Percentiles rank a stretch among this genome's conserved stretches.
Evolutionary conservation across 2,329 filamentous ascomycete species (phyloP).

Genomic region (Sarocladiaceae sp.): DNA sequence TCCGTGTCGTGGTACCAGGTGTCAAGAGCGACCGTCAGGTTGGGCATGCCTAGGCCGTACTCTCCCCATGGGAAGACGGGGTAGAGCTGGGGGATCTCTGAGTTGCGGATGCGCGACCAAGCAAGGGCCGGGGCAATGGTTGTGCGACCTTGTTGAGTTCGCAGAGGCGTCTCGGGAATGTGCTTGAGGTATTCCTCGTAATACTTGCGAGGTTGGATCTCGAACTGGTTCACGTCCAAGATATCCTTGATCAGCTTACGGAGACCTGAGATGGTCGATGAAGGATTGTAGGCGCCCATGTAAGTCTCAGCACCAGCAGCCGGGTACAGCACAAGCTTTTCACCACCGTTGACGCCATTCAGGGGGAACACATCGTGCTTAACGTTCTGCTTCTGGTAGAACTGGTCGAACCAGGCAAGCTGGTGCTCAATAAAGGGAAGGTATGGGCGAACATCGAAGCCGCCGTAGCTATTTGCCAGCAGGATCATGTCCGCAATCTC

Average conservation of each 20-base stretch:
- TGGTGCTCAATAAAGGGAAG: background rate
- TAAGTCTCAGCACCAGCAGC: background rate
- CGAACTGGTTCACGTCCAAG: background rate
- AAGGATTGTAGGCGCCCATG: background rate
- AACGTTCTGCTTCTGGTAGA: background rate
- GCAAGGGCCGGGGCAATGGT: background rate
- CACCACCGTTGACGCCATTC: background rate
- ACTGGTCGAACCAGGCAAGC: background rate
- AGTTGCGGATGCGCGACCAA: background rate
- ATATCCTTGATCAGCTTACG: background rate
- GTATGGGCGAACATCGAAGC: background rate
- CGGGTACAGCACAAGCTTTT: background rate
- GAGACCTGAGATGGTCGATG: background rate
- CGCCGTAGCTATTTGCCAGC: background rate
- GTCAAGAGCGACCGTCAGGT: background rate
- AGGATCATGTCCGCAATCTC: background rate
- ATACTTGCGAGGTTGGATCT: background rate
- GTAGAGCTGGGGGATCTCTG: background rate
- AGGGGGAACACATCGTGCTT: too few relatives aligned
- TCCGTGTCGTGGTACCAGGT: background rate
- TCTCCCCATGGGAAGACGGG: background rate
- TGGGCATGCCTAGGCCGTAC: background rate
- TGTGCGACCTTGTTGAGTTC: background rate
- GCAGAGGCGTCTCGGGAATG: background rate
- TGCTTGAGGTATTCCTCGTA: background rate